Base-by-base conservation (phyloP, 2,329 filamentous ascomycete genomes). In the Chaetomium olivaceum region DNA sequence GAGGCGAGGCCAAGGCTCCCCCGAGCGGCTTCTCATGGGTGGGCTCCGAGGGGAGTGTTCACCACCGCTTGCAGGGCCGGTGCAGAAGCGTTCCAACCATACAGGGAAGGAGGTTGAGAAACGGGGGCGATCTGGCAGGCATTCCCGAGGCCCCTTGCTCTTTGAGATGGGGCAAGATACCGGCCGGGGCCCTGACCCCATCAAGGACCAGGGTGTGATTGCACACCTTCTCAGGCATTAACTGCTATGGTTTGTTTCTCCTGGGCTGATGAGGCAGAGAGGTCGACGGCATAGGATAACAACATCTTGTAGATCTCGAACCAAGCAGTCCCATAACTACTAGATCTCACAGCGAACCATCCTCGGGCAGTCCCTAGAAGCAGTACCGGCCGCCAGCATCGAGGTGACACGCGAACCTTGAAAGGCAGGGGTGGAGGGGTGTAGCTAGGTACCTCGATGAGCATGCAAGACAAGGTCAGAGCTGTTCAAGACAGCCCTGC, bases 61-160 rank as follows among this genome's bases (percentile, higher is more conserved):
- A 71, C 75, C 73, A 77, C 74, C 72, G 74, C 73, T 72, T 75
- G 72, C 72, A 74, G 72, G 66, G 70, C 72, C 74, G 74, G 72
- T 74, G 74, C 73, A 76, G 76, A 78, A 77, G 77, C 77, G 76
- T 79, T 77, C 78, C 77, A 77, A 77, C 80, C 80, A 74, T 77
- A 80, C 78, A 80, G 76, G 80, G 80, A 82, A 83, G 81, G 80
- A 81, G 80, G 78, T 76, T 74, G 73, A 74, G 73, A 68, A 70
- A 74, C 73, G 74, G 70, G 71, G 73, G 72, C 73, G 76, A 77
- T 78, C 76, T 77, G 73, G 74, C 73, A 73, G 73, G 70, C 69
- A 72, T 67, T 66, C 67, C 69, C 71, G 71, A 67, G 67, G 69
- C 56, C 66, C 39, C 68, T 48, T 68, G 67, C 68, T 69, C 64